These are phyloP conservation scores for Fusarium clavum DNA, from an alignment of 2,329 filamentous ascomycete genomes.

Conservation along the genomic window DNA sequence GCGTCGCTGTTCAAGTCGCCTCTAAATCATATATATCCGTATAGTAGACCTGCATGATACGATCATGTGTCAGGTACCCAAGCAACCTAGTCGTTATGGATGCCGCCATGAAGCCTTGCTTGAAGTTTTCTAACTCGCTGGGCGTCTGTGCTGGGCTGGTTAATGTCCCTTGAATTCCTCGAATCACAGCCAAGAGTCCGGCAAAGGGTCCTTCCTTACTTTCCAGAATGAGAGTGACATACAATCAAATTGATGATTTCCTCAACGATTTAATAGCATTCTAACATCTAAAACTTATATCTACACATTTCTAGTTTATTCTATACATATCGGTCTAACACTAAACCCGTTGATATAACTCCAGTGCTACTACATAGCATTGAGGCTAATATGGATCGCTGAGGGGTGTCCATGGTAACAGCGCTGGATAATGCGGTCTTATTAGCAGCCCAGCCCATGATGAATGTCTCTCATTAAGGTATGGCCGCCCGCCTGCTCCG, in stretches of 20 bases:
- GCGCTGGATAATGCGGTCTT: conserved; percentile 18
- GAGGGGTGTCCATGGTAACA: conserved; percentile 34
- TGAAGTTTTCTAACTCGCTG: conserved; percentile 16
- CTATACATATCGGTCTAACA: neutral
- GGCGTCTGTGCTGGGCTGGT: conserved; percentile 28
- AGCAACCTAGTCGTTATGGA: conserved; percentile 19
- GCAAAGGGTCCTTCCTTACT: conserved; percentile 22
- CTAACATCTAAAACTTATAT: neutral
- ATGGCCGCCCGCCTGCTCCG: conserved; percentile 1
- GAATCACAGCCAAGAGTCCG: conserved; percentile 25
- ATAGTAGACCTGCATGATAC: conserved; percentile 9
- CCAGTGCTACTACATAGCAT: conserved; percentile 12
- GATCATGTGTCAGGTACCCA: conserved; percentile 25
- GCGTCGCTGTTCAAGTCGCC: neutral
- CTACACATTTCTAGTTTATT: neutral
- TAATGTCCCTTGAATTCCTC: conserved; percentile 30
- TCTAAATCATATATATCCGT: neutral
- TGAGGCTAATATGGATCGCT: conserved; percentile 14
- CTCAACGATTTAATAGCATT: conserved; percentile 4
- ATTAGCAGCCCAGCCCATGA: conserved; percentile 13
- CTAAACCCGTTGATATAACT: neutral
- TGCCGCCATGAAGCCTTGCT: conserved; percentile 28
- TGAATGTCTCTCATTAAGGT: conserved; percentile 25
- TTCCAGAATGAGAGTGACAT: conserved; percentile 1
- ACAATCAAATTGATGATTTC: conserved; percentile 4